These are phyloP conservation scores for Solanum acaule DNA, from an alignment of 257 asterid species.

Conservation along the genomic window DNA sequence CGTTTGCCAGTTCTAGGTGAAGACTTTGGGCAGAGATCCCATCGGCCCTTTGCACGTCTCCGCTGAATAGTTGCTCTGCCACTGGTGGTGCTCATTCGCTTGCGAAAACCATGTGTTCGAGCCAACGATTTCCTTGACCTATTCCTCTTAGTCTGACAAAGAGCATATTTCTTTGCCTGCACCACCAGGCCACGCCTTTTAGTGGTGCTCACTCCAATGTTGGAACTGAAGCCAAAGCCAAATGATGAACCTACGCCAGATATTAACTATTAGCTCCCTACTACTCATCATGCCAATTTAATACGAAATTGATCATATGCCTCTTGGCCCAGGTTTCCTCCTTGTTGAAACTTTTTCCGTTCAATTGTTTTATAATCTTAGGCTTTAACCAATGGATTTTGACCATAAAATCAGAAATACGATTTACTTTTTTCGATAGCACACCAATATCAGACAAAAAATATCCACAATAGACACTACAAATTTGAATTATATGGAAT, in stretches of 20 bases:
- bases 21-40: constrained; percentile 76
- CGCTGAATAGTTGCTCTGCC: constrained; percentile 70
- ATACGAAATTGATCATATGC: no score
- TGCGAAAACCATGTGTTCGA: constrained; percentile 87
- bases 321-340: background rate
- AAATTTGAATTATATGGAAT: background rate
- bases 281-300: background rate
- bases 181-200: constrained; percentile 57
- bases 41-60: constrained; percentile 84
- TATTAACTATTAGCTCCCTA: background rate
- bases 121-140: constrained; percentile 90
- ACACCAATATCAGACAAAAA: constrained; percentile 6
- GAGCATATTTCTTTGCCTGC: constrained; percentile 44
- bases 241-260: constrained; percentile 12
- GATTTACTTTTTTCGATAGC: background rate
- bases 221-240: constrained; percentile 30
- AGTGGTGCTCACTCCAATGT: constrained; percentile 13
- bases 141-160: constrained; percentile 89
- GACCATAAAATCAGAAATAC: background rate
- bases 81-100: constrained; percentile 85
- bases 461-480: background rate
- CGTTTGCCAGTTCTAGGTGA: constrained; percentile 75
- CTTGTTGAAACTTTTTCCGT: background rate
- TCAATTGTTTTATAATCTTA: background rate
- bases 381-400: background rate